Percentiles rank a stretch among this genome's conserved stretches.
phyloP scores from a whole-genome alignment of 164 flowering plant genomes.

The Macadamia tetraphylla region DNA sequence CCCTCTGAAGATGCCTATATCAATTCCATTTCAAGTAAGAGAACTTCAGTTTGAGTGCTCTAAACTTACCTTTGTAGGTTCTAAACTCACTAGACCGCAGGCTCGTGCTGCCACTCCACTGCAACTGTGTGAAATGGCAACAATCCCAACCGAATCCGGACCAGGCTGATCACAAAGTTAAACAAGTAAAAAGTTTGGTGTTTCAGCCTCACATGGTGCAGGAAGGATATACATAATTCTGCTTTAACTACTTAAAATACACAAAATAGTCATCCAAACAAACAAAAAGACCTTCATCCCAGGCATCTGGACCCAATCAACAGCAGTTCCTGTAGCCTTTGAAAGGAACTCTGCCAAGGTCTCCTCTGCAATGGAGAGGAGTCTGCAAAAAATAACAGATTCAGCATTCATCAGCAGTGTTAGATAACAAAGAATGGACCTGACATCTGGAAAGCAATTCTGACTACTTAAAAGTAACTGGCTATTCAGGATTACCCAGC shows the following conservation, averaged over 20 bases:
- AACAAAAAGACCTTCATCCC: slow-evolving; percentile 67
- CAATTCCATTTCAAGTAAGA: not conserved
- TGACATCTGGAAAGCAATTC: not conserved
- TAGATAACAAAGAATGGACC: not conserved
- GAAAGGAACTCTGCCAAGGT: slow-evolving; percentile 86
- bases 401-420: not conserved
- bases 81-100: slow-evolving; percentile 77
- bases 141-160: slow-evolving; percentile 91
- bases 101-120: slow-evolving; percentile 91
- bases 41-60: not conserved
- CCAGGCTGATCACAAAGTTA: slow-evolving; percentile 53
- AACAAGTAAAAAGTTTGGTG: not conserved
- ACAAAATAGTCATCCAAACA: not conserved
- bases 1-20: not conserved
- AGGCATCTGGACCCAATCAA: slow-evolving; percentile 93
- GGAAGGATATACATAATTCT: not conserved
- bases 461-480: not conserved
- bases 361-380: slow-evolving; percentile 76
- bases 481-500: slow-evolving; percentile 48
- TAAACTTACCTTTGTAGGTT: slow-evolving; percentile 58
- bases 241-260: not conserved
- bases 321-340: slow-evolving; percentile 92
- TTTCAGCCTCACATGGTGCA: not conserved
- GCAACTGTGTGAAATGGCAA: slow-evolving; percentile 69
- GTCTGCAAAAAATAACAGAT: slow-evolving; percentile 34